These are phyloP conservation scores for Papiliotrema terrestris DNA, from an alignment of 1,284 basidiomycete genomes.

Conservation along the genomic window DNA sequence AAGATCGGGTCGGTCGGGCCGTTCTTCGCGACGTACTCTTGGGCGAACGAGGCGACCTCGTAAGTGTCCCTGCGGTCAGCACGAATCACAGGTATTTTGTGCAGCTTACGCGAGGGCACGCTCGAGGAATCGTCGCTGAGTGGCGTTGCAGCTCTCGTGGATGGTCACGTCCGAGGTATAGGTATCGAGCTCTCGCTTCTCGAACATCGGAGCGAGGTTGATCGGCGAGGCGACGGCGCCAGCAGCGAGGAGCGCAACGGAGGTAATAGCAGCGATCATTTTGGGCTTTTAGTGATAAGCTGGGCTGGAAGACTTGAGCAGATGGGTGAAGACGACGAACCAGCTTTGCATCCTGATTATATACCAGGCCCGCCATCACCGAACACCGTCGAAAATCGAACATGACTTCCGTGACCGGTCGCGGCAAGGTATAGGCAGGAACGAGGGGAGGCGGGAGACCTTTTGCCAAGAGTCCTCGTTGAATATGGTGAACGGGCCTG, in stretches of 20 bases:
- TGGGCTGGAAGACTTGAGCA: too few species aligned
- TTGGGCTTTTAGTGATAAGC: conserved; percentile 1
- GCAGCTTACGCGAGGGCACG: conserved; percentile 30
- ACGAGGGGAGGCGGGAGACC: background rate
- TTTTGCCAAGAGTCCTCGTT: background rate
- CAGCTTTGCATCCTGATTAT: background rate
- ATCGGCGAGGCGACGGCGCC: conserved; percentile 18
- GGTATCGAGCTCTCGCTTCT: conserved; percentile 21
- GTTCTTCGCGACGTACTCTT: conserved; percentile 40
- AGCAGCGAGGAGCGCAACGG: conserved; percentile 15
- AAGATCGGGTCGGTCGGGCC: conserved; percentile 42
- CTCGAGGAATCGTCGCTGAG: conserved; percentile 42
- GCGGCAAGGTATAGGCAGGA: background rate
- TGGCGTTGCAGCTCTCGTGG: conserved; percentile 49
- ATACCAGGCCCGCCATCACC: background rate
- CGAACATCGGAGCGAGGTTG: conserved; percentile 11
- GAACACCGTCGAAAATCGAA: too few species aligned
- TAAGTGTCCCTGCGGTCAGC: conserved; percentile 35
- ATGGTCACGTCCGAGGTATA: conserved; percentile 39
- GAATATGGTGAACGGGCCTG: background rate
- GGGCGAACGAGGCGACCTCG: conserved; percentile 34
- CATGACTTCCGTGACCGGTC: background rate
- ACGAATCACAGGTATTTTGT: background rate
- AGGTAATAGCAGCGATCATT: conserved; percentile 19
- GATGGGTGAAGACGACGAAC: background rate